phyloP scores from a whole-genome alignment of 73 alveolate species.

The Tetrahymena elliotti region DNA sequence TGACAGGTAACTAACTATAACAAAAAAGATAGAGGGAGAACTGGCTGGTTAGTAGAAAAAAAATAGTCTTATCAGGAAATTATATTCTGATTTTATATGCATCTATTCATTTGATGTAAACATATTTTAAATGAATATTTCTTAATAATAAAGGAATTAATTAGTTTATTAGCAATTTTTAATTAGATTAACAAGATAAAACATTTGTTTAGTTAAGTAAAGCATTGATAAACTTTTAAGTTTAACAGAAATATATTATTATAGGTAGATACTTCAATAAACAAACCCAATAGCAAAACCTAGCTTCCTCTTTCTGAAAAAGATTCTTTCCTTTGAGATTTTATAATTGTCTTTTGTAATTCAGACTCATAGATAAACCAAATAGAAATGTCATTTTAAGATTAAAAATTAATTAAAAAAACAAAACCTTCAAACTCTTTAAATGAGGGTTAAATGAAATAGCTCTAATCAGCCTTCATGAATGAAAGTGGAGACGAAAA shows the following conservation, averaged over 20 bases:
- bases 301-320: not conserved
- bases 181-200: not conserved
- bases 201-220: not conserved
- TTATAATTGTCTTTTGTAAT: not conserved
- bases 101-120: not conserved
- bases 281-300: too few species aligned
- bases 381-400: not conserved
- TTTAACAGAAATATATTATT: not conserved
- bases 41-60: not conserved
- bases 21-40: not conserved
- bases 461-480: not conserved
- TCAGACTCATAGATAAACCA: not conserved
- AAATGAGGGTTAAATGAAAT: not conserved
- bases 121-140: not conserved
- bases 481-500: not conserved
- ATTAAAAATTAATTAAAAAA: not conserved
- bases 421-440: not conserved
- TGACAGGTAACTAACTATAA: not conserved
- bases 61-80: not conserved
- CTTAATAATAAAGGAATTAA: too few species aligned
- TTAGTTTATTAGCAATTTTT: not conserved
- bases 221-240: not conserved
- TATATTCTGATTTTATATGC: too few species aligned
- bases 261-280: not conserved
- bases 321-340: too few species aligned